Percentiles rank a stretch among this genome's conserved stretches.
phyloP scores from a whole-genome alignment of 2,329 filamentous ascomycete species.

The Teratosphaeria viscida region DNA sequence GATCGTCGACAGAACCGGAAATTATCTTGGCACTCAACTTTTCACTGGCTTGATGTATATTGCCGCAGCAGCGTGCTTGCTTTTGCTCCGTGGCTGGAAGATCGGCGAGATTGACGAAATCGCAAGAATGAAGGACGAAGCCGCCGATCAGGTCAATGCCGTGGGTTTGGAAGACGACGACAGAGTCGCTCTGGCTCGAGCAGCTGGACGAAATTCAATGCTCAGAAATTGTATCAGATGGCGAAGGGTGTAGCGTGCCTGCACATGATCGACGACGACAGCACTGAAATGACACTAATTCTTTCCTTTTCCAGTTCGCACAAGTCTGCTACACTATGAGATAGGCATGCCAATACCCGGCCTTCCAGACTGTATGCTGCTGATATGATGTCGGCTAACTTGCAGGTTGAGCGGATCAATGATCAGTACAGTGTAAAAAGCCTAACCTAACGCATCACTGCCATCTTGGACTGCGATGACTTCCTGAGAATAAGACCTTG shows the following conservation, averaged over 20 bases:
- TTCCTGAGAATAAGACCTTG: too few species aligned
- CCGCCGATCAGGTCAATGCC: constrained; percentile 15
- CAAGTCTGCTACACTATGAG: too few species aligned
- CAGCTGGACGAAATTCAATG: constrained; percentile 18
- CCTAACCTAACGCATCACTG: too few species aligned
- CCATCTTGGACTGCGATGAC: too few species aligned
- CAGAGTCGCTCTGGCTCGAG: constrained; percentile 11
- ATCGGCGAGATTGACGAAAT: constrained; percentile 42
- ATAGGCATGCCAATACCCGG: too few species aligned
- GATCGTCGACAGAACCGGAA: constrained; percentile 39
- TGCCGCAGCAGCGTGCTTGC: constrained; percentile 43
- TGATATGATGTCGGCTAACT: too few species aligned
- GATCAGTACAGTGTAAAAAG: too few species aligned
- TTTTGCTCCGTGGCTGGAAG: constrained; percentile 51
- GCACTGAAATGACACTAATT: too few species aligned
- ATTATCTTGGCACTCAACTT: constrained; percentile 48
- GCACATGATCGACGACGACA: too few species aligned
- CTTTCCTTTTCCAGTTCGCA: too few species aligned
- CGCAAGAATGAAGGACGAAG: constrained; percentile 23
- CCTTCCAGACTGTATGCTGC: too few species aligned
- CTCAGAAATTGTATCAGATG: constrained; percentile 19
- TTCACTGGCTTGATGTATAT: constrained; percentile 54
- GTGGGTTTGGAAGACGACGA: constrained; percentile 14
- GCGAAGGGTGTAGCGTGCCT: constrained; percentile 19
- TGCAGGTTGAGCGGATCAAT: too few species aligned